These are phyloP conservation scores for Bidens hawaiensis DNA, from an alignment of 140 eudicot species.

Conservation along the genomic window DNA sequence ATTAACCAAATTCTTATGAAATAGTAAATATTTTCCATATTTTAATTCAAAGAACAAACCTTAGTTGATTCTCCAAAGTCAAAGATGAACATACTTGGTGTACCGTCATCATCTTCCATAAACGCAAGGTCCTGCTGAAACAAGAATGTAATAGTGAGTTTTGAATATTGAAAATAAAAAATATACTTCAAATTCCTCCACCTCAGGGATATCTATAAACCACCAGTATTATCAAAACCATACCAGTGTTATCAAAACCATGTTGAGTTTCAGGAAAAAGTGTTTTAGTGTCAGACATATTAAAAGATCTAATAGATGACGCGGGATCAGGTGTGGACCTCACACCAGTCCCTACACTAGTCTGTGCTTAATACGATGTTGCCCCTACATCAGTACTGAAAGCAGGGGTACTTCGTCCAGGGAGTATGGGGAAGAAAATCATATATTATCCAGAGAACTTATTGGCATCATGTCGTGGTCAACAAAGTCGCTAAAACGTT, in stretches of 20 bases:
- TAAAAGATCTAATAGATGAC: slow-evolving; percentile 34
- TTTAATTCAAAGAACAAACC: neutral
- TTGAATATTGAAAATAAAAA: neutral
- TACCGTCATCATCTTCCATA: slow-evolving; percentile 52
- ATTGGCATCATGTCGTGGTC: slow-evolving; percentile 22
- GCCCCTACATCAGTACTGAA: slow-evolving; percentile 24
- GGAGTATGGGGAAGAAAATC: slow-evolving; percentile 25
- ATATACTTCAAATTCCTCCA: slow-evolving; percentile 48
- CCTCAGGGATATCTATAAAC: slow-evolving; percentile 74
- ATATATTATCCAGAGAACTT: slow-evolving; percentile 9
- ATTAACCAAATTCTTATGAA: too few species aligned
- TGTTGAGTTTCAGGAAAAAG: slow-evolving; percentile 31
- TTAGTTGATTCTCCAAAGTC: neutral
- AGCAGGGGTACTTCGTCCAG: slow-evolving; percentile 45
- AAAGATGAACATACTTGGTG: slow-evolving; percentile 52
- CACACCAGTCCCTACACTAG: slow-evolving; percentile 34
- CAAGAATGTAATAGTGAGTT: slow-evolving; percentile 7
- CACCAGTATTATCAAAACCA: too few species aligned
- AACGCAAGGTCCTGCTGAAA: slow-evolving; percentile 70
- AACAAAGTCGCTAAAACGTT: slow-evolving; percentile 36
- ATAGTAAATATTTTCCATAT: neutral
- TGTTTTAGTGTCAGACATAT: slow-evolving; percentile 49
- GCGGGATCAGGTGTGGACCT: slow-evolving; percentile 38
- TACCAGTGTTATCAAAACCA: slow-evolving; percentile 27
- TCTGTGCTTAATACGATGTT: slow-evolving; percentile 36